Evolutionary conservation across 2,329 filamentous ascomycete genomes (phyloP).

Genomic region (Taxawa tesnikishii): DNA sequence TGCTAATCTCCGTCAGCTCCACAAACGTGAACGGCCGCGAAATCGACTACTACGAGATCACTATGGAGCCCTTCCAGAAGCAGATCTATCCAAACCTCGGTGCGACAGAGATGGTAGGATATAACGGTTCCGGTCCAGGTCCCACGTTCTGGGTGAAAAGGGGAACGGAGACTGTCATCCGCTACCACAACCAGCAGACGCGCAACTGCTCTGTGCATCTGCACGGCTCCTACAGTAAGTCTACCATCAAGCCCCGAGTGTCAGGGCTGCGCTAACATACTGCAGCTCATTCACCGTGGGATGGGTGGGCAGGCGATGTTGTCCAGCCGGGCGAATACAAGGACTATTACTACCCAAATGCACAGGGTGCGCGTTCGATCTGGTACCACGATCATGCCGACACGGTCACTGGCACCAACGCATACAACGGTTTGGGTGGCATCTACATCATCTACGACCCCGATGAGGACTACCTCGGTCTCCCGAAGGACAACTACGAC

Average conservation of each 20-base stretch:
- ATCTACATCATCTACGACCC: slow-evolving; percentile 43
- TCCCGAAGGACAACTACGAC: slow-evolving; percentile 42
- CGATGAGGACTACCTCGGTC: slow-evolving; percentile 30
- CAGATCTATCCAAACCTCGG: slow-evolving; percentile 27
- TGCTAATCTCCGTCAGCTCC: slow-evolving; percentile 1
- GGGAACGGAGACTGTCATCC: slow-evolving; percentile 38
- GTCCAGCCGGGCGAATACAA: slow-evolving; percentile 42
- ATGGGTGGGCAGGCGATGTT: slow-evolving; percentile 43
- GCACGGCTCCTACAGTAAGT: slow-evolving; percentile 33
- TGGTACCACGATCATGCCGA: slow-evolving; percentile 31
- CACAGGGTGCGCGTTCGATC: slow-evolving; percentile 27
- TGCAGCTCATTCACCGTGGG: slow-evolving; percentile 29
- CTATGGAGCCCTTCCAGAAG: slow-evolving; percentile 26
- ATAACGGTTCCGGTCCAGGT: slow-evolving; percentile 40
- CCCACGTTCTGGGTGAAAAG: slow-evolving; percentile 36
- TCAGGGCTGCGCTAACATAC: not conserved
- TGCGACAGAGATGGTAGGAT: slow-evolving; percentile 28
- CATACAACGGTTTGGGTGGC: slow-evolving; percentile 44
- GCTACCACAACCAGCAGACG: slow-evolving; percentile 37
- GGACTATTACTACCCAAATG: slow-evolving; percentile 51
- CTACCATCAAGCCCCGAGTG: not conserved
- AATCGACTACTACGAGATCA: slow-evolving; percentile 36
- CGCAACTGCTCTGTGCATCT: slow-evolving; percentile 36
- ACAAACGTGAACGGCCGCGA: slow-evolving; percentile 8
- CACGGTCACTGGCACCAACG: slow-evolving; percentile 38